Conservation (phyloP, 495 filamentous ascomycete genomes). For the Cudoniella acicularis region DNA sequence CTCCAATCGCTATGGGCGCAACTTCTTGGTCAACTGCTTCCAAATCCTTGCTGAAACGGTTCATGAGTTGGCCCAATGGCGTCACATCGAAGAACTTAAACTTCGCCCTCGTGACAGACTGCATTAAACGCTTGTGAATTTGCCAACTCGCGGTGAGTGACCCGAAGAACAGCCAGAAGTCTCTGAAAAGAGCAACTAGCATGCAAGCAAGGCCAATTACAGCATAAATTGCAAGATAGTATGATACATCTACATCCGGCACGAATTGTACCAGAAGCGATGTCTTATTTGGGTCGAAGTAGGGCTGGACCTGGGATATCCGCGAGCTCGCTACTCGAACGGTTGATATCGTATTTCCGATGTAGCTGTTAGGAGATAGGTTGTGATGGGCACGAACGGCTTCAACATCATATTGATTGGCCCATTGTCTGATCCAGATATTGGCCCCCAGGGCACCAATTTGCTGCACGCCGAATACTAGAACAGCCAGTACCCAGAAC, state of each 20-base stretch:
- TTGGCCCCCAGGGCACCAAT: slow-evolving; percentile 79
- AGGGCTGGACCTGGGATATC: slow-evolving; percentile 20
- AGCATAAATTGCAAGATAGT: slow-evolving; percentile 83
- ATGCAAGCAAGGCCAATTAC: slow-evolving; percentile 73
- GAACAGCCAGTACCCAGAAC: slow-evolving; percentile 76
- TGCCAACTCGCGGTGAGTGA: slow-evolving; percentile 84
- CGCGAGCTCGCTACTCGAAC: slow-evolving; percentile 13
- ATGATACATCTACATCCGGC: slow-evolving; percentile 67
- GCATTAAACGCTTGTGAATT: slow-evolving; percentile 77
- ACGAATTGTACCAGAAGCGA: slow-evolving; percentile 21
- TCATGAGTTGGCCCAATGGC: slow-evolving; percentile 95
- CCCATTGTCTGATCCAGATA: slow-evolving; percentile 93
- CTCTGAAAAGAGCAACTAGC: slow-evolving; percentile 68
- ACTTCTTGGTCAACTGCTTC: slow-evolving; percentile 96
- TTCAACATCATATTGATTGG: slow-evolving; percentile 47
- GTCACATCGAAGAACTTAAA: slow-evolving; percentile 99
- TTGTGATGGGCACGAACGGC: slow-evolving; percentile 2
- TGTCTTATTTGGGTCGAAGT: slow-evolving; percentile 24
- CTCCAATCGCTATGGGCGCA: slow-evolving; percentile 74
- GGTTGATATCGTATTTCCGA: slow-evolving; percentile 22
- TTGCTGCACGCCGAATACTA: slow-evolving; percentile 78
- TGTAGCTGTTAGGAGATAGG: slow-evolving; percentile 9
- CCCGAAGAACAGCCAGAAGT: slow-evolving; percentile 87
- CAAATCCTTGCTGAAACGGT: slow-evolving; percentile 96
- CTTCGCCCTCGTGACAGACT: slow-evolving; percentile 77